Evolutionary conservation across 2,329 filamentous ascomycete species (phyloP).

Genomic region (Kalaharituber pfeilii): DNA sequence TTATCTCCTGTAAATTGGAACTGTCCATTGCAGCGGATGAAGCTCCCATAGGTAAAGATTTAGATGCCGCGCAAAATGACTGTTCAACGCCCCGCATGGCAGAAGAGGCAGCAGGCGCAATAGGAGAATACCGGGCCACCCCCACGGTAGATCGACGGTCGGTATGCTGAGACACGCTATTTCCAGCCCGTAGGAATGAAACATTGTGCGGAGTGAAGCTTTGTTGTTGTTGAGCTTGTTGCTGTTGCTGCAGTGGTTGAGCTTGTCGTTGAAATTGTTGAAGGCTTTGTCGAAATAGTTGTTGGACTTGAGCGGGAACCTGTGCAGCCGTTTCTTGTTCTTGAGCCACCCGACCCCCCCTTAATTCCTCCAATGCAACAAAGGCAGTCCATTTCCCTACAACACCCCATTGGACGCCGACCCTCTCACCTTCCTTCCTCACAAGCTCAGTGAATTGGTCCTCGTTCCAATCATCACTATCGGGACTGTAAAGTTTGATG

Average conservation of each 20-base stretch:
- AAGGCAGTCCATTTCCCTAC: constrained; percentile 56
- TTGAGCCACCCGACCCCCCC: not conserved
- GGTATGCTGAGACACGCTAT: too few relatives aligned
- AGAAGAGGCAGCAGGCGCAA: too few relatives aligned
- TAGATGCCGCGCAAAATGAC: too few relatives aligned
- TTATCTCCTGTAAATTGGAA: too few relatives aligned
- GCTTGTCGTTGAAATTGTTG: not conserved
- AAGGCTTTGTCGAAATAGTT: not conserved
- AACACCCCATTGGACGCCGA: constrained; percentile 50
- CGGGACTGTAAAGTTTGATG: not conserved
- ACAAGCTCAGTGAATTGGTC: constrained; percentile 26
- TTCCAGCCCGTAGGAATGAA: too few relatives aligned
- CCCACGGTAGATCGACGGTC: too few relatives aligned
- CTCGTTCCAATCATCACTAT: not conserved
- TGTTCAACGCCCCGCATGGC: too few relatives aligned
- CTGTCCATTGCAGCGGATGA: too few relatives aligned
- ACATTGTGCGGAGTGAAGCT: too few relatives aligned
- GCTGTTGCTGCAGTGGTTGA: not conserved
- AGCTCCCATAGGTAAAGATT: too few relatives aligned
- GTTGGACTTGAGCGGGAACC: too few relatives aligned
- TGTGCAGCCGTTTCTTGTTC: not conserved
- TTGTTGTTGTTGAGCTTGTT: not conserved
- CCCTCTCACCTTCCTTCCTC: constrained; percentile 43
- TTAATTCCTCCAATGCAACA: constrained; percentile 39
- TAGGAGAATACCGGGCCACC: too few relatives aligned